These are phyloP conservation scores for Penicillium coffeae DNA, from an alignment of 495 filamentous ascomycete species.

Conservation along the genomic window DNA sequence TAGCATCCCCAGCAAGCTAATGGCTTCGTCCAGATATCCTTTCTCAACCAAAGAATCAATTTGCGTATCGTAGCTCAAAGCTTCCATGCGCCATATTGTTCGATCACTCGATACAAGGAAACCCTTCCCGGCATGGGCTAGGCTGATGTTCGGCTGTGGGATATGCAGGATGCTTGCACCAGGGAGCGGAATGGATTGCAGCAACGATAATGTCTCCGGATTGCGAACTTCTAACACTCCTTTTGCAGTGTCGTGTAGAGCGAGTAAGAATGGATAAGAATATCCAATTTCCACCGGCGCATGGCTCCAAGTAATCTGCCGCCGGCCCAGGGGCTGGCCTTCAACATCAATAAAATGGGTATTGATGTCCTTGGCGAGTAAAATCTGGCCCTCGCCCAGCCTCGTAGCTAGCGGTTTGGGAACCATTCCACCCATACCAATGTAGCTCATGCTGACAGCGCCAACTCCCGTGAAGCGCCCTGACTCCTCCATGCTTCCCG, in stretches of 20 bases:
- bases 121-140: slow-evolving; percentile 90
- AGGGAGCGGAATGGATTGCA: slow-evolving; percentile 80
- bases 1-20: slow-evolving; percentile 81
- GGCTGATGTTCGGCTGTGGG: slow-evolving; percentile 86
- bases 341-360: slow-evolving; percentile 84
- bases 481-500: slow-evolving; percentile 66
- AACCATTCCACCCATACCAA: slow-evolving; percentile 85
- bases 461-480: slow-evolving; percentile 64
- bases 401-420: slow-evolving; percentile 85
- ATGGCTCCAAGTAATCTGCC: slow-evolving; percentile 85
- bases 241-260: slow-evolving; percentile 77
- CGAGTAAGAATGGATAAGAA: slow-evolving; percentile 91
- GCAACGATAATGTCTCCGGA: slow-evolving; percentile 79
- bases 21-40: slow-evolving; percentile 82
- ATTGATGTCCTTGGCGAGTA: slow-evolving; percentile 94
- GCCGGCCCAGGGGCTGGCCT: slow-evolving; percentile 75
- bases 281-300: slow-evolving; percentile 91
- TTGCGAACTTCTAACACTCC: slow-evolving; percentile 89
- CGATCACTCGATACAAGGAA: slow-evolving; percentile 88
- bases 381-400: slow-evolving; percentile 74
- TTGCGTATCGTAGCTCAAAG: slow-evolving; percentile 89
- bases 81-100: slow-evolving; percentile 91
- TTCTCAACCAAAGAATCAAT: slow-evolving; percentile 77
- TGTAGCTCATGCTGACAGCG: slow-evolving; percentile 84
- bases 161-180: slow-evolving; percentile 82